Evolutionary conservation across 1,284 basidiomycete species (phyloP).

Genomic region (Cutaneotrichosporon dermatis): DNA sequence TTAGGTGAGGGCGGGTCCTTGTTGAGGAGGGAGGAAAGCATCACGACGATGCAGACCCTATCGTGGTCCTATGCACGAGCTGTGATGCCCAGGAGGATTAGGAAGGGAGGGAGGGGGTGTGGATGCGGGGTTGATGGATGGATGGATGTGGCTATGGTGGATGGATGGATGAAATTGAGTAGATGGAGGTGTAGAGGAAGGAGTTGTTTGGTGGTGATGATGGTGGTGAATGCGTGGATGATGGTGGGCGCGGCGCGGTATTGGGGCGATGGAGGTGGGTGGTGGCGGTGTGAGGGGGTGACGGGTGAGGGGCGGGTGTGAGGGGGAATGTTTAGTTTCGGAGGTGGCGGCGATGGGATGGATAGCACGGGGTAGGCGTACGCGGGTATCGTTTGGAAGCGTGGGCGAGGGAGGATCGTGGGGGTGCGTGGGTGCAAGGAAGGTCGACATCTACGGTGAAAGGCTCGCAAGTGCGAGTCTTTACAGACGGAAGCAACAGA

Average conservation of each 20-base stretch:
- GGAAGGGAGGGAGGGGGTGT: neutral
- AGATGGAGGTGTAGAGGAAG: neutral
- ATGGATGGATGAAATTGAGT: slow-evolving; percentile 1
- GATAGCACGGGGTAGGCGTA: no score
- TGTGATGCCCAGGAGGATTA: no score
- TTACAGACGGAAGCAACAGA: neutral
- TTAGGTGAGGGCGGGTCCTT: neutral
- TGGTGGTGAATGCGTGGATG: slow-evolving; percentile 2
- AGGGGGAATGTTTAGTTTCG: no score
- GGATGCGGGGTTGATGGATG: neutral
- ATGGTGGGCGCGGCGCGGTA: slow-evolving; percentile 2
- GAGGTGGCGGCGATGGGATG: no score
- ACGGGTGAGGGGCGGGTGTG: neutral
- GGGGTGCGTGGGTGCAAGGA: neutral
- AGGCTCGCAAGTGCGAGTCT: neutral
- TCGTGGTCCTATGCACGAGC: neutral
- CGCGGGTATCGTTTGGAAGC: no score
- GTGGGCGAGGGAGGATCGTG: neutral
- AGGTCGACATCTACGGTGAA: neutral
- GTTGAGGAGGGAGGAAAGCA: slow-evolving; percentile 10
- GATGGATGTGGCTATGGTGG: neutral
- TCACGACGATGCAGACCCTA: neutral
- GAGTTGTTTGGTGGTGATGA: slow-evolving; percentile 7
- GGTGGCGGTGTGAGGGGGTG: neutral
- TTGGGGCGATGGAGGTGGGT: neutral